Conservation (phyloP, 345 rosid species). For the Trapa bicornis region DNA sequence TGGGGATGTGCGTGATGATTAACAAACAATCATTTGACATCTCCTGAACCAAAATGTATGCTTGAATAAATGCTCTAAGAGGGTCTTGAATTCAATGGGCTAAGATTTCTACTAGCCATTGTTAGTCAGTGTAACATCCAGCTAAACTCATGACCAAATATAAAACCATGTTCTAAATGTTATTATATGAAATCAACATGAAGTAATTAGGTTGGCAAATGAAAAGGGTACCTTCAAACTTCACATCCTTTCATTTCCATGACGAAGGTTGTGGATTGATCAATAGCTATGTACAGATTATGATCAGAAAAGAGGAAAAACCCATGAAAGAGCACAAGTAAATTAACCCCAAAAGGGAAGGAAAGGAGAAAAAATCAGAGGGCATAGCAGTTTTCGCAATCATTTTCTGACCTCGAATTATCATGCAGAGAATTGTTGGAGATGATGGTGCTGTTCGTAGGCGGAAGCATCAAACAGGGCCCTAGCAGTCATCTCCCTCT, state of each 20-base stretch:
- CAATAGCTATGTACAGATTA: neutral
- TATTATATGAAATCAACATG: too few relatives aligned
- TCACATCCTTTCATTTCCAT: neutral
- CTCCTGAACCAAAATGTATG: too few relatives aligned
- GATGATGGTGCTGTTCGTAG: slow-evolving; percentile 8
- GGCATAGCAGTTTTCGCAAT: neutral
- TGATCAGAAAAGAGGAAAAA: neutral
- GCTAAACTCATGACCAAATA: too few relatives aligned
- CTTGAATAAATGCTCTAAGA: too few relatives aligned
- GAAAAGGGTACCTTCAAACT: neutral
- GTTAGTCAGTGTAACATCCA: too few relatives aligned
- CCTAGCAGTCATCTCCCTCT: slow-evolving; percentile 91
- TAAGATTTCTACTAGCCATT: too few relatives aligned
- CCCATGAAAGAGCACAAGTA: too few relatives aligned
- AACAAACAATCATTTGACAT: too few relatives aligned
- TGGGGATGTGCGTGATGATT: too few relatives aligned
- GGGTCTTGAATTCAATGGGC: too few relatives aligned
- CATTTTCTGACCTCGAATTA: neutral
- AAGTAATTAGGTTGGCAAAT: too few relatives aligned
- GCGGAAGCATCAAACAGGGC: slow-evolving; percentile 49
- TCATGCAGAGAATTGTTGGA: neutral
- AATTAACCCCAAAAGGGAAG: neutral
- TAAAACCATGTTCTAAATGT: too few relatives aligned
- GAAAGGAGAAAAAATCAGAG: neutral
- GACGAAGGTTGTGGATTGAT: neutral